Conservation (phyloP, 2,329 filamentous ascomycete species). For the Colletotrichum nymphaeae region DNA sequence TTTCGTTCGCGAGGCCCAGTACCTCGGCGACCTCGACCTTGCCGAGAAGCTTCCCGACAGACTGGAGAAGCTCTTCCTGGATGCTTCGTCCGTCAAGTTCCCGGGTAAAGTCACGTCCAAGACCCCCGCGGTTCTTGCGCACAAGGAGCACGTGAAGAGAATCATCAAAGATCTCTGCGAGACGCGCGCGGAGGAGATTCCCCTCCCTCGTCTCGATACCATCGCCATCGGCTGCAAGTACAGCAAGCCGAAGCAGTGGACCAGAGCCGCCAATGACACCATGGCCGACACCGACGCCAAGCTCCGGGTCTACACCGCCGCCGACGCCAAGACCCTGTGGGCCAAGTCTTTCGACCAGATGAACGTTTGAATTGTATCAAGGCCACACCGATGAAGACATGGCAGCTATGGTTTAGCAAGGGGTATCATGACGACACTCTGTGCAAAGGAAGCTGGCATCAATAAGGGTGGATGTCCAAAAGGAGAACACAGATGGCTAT, state of each 20-base stretch:
- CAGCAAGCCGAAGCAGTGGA: constrained; percentile 6
- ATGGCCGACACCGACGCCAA: not conserved
- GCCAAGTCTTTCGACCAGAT: not conserved
- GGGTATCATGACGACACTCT: not conserved
- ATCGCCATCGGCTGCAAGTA: constrained; percentile 15
- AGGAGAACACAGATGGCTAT: not conserved
- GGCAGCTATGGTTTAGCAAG: not conserved
- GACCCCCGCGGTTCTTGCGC: not conserved
- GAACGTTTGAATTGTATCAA: not conserved
- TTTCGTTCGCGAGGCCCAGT: not conserved
- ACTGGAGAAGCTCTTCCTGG: constrained; percentile 20
- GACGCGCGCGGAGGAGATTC: not conserved
- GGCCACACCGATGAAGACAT: not conserved
- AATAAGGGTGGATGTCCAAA: not conserved
- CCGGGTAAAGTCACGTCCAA: not conserved
- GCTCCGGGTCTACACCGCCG: not conserved
- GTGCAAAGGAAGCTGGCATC: not conserved
- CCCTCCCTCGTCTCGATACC: not conserved
- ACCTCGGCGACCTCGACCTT: not conserved
- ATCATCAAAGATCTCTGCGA: constrained; percentile 3
- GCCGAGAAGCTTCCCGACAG: not conserved
- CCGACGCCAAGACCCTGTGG: not conserved
- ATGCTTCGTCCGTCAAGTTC: not conserved
- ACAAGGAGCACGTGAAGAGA: not conserved
- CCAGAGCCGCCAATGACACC: not conserved